phyloP scores from a whole-genome alignment of 2,329 filamentous ascomycete genomes.

The Pseudocercospora vitis region DNA sequence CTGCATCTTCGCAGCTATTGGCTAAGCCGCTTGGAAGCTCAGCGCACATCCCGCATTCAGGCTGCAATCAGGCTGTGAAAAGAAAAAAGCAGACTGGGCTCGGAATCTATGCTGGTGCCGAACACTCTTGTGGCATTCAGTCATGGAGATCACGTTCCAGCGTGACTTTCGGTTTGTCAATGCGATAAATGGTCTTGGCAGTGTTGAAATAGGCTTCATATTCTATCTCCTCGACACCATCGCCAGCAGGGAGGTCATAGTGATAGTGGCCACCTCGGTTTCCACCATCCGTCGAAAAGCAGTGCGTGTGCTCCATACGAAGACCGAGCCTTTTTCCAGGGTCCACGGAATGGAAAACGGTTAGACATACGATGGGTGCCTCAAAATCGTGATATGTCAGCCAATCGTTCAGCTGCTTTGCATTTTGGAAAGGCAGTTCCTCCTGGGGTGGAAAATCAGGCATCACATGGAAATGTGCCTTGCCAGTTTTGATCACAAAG shows the following conservation, averaged over 20 bases:
- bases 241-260: conserved; percentile 27
- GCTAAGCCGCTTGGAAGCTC: no score
- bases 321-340: conserved; percentile 31
- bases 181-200: conserved; percentile 34
- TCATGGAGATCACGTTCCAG: conserved; percentile 35
- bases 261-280: conserved; percentile 36
- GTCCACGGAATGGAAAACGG: conserved; percentile 35
- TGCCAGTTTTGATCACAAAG: conserved; percentile 33
- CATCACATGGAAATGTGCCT: conserved; percentile 35
- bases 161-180: conserved; percentile 33
- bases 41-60: no score
- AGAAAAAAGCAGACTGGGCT: no score
- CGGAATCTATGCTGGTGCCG: no score
- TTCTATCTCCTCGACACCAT: conserved; percentile 31
- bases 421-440: conserved; percentile 28
- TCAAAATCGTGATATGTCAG: conserved; percentile 34
- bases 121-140: background rate
- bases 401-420: conserved; percentile 34
- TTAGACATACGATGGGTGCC: conserved; percentile 36
- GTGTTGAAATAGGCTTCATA: conserved; percentile 38
- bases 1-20: no score
- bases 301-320: conserved; percentile 38
- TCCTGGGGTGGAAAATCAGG: conserved; percentile 33
- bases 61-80: no score
- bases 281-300: conserved; percentile 30